Conservation (phyloP, 2,329 filamentous ascomycete species). For the Sclerotinia minor region DNA sequence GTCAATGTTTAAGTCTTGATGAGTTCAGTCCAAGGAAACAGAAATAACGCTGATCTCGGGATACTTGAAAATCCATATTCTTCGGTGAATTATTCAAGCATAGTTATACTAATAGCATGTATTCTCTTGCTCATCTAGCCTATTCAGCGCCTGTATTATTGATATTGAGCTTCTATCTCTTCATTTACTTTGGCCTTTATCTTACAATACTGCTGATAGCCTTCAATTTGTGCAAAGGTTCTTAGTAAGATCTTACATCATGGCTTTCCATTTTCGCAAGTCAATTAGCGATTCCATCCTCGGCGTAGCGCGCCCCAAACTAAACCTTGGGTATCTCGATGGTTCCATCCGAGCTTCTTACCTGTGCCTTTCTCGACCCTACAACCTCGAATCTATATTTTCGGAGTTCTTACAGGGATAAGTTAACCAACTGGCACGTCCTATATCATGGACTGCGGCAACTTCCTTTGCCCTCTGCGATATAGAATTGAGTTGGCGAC, state of each 20-base stretch:
- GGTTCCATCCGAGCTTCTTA: too few species aligned
- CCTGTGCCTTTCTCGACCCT: not conserved
- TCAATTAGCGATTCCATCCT: not conserved
- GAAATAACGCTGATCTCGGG: not conserved
- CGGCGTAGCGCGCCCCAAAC: not conserved
- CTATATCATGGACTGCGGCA: not conserved
- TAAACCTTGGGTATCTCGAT: not conserved
- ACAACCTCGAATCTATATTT: not conserved
- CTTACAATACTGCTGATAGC: not conserved
- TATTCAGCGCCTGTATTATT: not conserved
- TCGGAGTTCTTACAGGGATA: not conserved
- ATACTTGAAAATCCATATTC: too few species aligned
- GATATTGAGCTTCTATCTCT: not conserved
- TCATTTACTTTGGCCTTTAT: too few species aligned
- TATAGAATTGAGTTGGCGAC: not conserved
- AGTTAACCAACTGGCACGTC: not conserved
- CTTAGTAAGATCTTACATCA: not conserved
- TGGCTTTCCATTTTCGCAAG: not conserved
- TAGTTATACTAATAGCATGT: not conserved
- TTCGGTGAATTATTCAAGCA: too few species aligned
- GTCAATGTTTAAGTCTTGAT: not conserved
- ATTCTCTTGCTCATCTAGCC: too few species aligned
- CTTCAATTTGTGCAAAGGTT: not conserved
- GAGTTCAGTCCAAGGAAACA: not conserved
- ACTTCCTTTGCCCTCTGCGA: not conserved